These are phyloP conservation scores for Phytophthora pinifolia DNA, from an alignment of 352 stramenopile genomes.

Conservation along the genomic window DNA sequence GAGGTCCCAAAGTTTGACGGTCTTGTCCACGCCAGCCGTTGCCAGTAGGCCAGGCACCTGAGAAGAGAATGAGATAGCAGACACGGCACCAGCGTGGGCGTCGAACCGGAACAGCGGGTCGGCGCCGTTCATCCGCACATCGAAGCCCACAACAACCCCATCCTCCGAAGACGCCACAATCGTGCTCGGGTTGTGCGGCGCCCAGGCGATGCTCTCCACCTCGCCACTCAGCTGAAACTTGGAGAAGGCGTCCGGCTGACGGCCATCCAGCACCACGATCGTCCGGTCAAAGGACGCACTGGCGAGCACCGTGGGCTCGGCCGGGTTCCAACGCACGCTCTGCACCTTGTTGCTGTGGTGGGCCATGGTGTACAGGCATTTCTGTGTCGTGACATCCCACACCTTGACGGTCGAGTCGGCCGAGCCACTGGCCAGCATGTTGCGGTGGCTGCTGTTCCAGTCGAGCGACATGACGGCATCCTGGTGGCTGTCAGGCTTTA, in stretches of 20 bases:
- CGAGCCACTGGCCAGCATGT: constrained; percentile 97
- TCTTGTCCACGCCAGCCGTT: constrained; percentile 97
- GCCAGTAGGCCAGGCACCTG: constrained; percentile 93
- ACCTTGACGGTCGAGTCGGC: constrained; percentile 98
- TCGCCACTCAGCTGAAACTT: constrained; percentile 84
- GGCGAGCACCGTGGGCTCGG: constrained; percentile 95
- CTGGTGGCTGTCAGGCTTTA: constrained; percentile 94
- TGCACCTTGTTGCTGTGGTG: constrained; percentile 99
- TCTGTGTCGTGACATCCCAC: constrained; percentile 92
- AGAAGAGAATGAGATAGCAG: constrained; percentile 82
- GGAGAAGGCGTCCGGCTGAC: constrained; percentile 78
- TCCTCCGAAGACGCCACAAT: constrained; percentile 95
- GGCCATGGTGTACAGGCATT: constrained; percentile 94
- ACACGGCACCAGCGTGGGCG: constrained; percentile 88
- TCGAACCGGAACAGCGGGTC: constrained; percentile 92
- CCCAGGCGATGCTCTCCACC: constrained; percentile 93
- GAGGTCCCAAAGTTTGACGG: constrained; percentile 97
- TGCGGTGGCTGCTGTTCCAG: constrained; percentile 96
- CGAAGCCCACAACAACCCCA: constrained; percentile 92
- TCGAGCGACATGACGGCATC: constrained; percentile 98
- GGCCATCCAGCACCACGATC: constrained; percentile 94
- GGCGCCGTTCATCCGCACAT: constrained; percentile 95
- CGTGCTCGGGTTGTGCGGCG: constrained; percentile 91
- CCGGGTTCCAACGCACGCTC: constrained; percentile 95
- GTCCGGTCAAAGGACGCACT: constrained; percentile 95